phyloP scores from a whole-genome alignment of 2,329 filamentous ascomycete species.

The Aspergillus novofumigatus region DNA sequence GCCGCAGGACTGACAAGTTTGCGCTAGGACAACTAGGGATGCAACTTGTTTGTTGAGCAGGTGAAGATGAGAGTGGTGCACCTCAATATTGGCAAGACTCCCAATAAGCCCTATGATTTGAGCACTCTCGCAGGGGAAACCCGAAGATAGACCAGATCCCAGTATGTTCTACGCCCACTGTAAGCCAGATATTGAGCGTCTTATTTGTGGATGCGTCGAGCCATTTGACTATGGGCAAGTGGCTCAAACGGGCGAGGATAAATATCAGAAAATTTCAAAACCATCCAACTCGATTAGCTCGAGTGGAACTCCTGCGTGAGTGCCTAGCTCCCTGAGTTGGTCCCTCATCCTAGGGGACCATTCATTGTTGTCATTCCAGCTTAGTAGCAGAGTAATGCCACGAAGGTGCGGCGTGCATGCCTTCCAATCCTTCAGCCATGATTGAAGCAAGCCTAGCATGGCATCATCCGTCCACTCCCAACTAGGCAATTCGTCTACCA shows the following conservation, averaged over 20 bases:
- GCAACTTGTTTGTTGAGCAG: no score
- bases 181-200: no score
- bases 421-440: slow-evolving; percentile 13
- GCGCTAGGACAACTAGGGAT: no score
- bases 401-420: slow-evolving; percentile 8
- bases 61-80: no score
- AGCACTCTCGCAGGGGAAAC: not conserved
- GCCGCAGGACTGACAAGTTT: no score
- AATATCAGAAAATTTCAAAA: no score
- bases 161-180: not conserved
- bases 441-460: slow-evolving; percentile 6
- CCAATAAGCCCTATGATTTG: no score
- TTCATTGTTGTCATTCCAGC: not conserved
- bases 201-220: no score
- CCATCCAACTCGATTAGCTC: not conserved
- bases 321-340: slow-evolving; percentile 4
- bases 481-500: no score
- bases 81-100: no score
- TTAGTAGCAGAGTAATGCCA: slow-evolving; percentile 4
- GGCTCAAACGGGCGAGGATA: no score
- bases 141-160: not conserved
- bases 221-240: no score
- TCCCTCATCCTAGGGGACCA: slow-evolving; percentile 4
- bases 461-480: slow-evolving; percentile 4
- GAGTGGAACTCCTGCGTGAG: slow-evolving; percentile 2